Percentiles rank a stretch among this genome's conserved stretches.
phyloP scores from a whole-genome alignment of 2,329 filamentous ascomycete species.

The Bisporella sp. region DNA sequence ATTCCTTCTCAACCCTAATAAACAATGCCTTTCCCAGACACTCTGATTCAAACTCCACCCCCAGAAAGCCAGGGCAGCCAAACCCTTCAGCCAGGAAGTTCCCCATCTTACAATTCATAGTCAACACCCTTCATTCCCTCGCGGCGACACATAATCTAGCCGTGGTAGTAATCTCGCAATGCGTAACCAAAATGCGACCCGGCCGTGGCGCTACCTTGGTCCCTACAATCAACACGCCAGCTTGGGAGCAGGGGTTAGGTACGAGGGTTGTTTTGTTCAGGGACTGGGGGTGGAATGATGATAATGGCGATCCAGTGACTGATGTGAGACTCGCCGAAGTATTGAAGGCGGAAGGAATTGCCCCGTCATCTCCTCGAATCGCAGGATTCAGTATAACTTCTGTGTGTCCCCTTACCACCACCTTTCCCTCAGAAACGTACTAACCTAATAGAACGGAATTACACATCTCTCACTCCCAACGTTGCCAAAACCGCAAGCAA shows the following conservation, averaged over 20 bases:
- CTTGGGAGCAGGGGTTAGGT: slow-evolving; percentile 75
- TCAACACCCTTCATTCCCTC: slow-evolving; percentile 66
- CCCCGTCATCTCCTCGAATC: not conserved
- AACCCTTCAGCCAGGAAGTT: slow-evolving; percentile 31
- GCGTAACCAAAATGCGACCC: slow-evolving; percentile 70
- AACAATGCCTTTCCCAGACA: slow-evolving; percentile 68
- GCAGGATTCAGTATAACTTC: not conserved
- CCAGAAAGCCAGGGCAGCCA: slow-evolving; percentile 14
- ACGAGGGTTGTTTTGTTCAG: slow-evolving; percentile 72
- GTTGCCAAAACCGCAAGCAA: too few species aligned
- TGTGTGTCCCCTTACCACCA: not conserved
- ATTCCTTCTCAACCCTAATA: slow-evolving; percentile 70
- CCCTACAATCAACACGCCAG: slow-evolving; percentile 65
- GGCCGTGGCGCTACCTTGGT: slow-evolving; percentile 62
- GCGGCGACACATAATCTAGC: slow-evolving; percentile 68
- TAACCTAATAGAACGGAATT: too few species aligned
- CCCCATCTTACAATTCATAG: slow-evolving; percentile 48
- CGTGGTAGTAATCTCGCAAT: slow-evolving; percentile 71
- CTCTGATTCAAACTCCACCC: slow-evolving; percentile 27
- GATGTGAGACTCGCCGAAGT: slow-evolving; percentile 55
- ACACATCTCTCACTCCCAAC: too few species aligned
- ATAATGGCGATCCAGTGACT: slow-evolving; percentile 39
- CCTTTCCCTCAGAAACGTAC: slow-evolving; percentile 46
- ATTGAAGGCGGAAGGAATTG: slow-evolving; percentile 53
- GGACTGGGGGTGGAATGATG: slow-evolving; percentile 57